Conservation (phyloP, 2,329 filamentous ascomycete genomes). For the Colletotrichum sp. region DNA sequence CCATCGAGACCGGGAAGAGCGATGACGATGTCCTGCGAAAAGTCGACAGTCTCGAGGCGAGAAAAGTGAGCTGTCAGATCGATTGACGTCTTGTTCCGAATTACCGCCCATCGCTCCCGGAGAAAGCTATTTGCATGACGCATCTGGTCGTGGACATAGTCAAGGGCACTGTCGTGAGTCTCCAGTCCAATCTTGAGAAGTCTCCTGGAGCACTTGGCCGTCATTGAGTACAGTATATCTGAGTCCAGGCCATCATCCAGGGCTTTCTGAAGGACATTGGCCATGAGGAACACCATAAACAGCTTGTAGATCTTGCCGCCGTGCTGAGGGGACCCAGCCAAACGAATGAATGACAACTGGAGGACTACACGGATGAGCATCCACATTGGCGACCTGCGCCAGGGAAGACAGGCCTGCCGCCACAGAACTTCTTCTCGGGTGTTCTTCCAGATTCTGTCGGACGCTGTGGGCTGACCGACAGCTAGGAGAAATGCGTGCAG, state of each 20-base stretch:
- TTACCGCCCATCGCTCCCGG: neutral
- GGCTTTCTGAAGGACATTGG: conserved; percentile 33
- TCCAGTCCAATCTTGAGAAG: too few relatives aligned
- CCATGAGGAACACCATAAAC: conserved; percentile 53
- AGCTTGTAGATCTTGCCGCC: conserved; percentile 46
- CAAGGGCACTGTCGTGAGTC: too few relatives aligned
- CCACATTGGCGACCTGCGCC: conserved; percentile 59
- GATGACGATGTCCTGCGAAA: conserved; percentile 18
- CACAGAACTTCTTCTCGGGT: conserved; percentile 60
- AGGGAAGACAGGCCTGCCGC: conserved; percentile 36
- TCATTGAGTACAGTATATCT: conserved; percentile 42
- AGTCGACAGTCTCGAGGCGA: neutral
- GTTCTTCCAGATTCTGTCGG: conserved; percentile 47
- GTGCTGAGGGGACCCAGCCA: neutral
- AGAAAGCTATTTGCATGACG: neutral
- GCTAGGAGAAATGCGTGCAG: conserved; percentile 42
- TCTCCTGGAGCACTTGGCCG: conserved; percentile 47
- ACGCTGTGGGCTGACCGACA: conserved; percentile 32
- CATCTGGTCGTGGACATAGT: too few relatives aligned
- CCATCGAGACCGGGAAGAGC: neutral
- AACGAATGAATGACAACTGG: conserved; percentile 31
- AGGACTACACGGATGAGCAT: conserved; percentile 56
- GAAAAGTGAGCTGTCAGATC: neutral
- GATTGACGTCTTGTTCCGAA: neutral
- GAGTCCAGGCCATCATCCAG: conserved; percentile 17